Evolutionary conservation across 768 basidiomycete genomes (phyloP), one percentile per base, ranked within the genome.

Genomic region (Serendipita sp.): DNA sequence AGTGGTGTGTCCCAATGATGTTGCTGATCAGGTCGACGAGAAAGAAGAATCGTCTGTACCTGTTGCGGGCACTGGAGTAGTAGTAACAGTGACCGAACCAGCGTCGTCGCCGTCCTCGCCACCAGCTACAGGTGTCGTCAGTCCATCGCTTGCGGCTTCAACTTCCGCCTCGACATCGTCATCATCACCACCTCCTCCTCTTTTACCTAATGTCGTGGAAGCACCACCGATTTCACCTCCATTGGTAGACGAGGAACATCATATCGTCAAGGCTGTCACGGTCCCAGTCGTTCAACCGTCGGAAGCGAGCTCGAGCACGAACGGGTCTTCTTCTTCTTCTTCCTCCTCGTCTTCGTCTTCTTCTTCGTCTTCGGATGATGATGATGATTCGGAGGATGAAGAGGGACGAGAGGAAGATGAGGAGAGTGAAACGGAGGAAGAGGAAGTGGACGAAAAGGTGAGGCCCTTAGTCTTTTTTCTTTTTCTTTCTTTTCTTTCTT

Each of bases 361-460:
- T 5, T 41, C 38, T 1, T 41, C 38, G 5, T 41, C 38, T 5
- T 23, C 23, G 23, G 44, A 46, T 11, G 44, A 46, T 18, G 48
- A 51, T 51, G 48, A 51, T 7, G 56, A 60, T 38, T 60, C 56
- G 56, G 56, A 60, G 10, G 56, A 63, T 34, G 63, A 47, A 13
- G 63, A 63, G 36, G 63, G 35, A 28, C 16, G 16, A 28, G 23
- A 36, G 2, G 56, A 60, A 8, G 56, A 60, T 8, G 23, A 60
- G 16, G 56, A 60, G 18, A 60, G 56, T 3, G 56, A 60, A 4
- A 60, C 56, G 56, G 56, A 60, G 1, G 48, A 52, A 32, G 56
- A 60, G n/a, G 56, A 60, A 10, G 34, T 32, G 23, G 56, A 23
- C 28, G 35, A 60, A 51, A 18, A 32, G 18, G 48, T 51, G 30